Conservation (phyloP, 2,329 filamentous ascomycete species). For the Aspergillus sergii region DNA sequence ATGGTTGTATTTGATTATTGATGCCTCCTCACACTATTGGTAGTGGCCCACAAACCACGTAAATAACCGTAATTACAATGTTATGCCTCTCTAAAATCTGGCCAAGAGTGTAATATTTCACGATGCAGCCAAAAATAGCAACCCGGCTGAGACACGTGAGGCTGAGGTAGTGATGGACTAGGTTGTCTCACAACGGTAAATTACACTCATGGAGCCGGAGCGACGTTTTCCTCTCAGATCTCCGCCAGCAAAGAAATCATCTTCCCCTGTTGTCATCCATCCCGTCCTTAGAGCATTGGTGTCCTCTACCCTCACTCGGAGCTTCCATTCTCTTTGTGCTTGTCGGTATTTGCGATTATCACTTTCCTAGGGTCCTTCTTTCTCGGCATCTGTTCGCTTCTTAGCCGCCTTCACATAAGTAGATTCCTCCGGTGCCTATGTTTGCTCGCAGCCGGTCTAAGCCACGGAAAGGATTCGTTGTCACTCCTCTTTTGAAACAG, state of each 20-base stretch:
- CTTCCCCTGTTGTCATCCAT: conserved; percentile 18
- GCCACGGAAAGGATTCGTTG: conserved; percentile 13
- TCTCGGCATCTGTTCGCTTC: not conserved
- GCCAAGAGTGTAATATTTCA: conserved; percentile 16
- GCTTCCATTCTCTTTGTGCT: not conserved
- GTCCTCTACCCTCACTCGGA: not conserved
- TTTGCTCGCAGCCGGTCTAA: conserved; percentile 15
- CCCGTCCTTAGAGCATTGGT: conserved; percentile 7
- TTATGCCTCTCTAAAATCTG: not conserved
- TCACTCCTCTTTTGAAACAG: conserved; percentile 9
- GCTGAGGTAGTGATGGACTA: conserved; percentile 19
- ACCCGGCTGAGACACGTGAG: conserved; percentile 21
- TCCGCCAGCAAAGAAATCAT: conserved; percentile 18
- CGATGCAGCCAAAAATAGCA: conserved; percentile 25
- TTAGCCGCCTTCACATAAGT: conserved; percentile 22
- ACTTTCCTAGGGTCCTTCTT: conserved; percentile 4
- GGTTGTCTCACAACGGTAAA: conserved; percentile 23
- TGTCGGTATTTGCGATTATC: conserved; percentile 7
- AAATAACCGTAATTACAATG: not conserved
- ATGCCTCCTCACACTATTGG: not conserved
- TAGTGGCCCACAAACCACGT: not conserved
- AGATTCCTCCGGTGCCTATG: conserved; percentile 14
- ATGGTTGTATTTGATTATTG: not conserved
- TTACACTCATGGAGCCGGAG: conserved; percentile 17
- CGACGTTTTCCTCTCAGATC: conserved; percentile 13